Evolutionary conservation across 345 rosid species (phyloP), one percentile per base, ranked within the genome.

Genomic region (Brassica nigra): DNA sequence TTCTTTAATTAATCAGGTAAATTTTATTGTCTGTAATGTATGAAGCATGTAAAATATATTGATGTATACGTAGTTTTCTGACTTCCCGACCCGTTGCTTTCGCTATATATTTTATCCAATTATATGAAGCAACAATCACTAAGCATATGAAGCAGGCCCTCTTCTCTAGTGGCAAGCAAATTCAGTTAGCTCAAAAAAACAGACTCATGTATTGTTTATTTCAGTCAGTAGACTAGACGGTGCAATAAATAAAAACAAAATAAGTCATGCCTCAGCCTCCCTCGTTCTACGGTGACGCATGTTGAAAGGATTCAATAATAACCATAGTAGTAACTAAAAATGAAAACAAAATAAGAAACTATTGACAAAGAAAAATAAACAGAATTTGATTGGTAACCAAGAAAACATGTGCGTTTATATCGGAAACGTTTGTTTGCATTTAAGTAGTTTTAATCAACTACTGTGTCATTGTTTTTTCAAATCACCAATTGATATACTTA

Each of bases 281-380:
- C 75, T 70, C 70, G 69, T 69, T 70, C 80, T 70, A 61, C 70
- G 55, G 75, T 69, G 80, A 70, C 75, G 75, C 75, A 62, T 42
- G 75, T 69, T 69, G 68, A 61, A 67, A 59, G 16, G 57, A 49
- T 49, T 49, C 20, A 63, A 31, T n/a, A 63, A 2, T 12, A 5
- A 15, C 5, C 0, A 31, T 12, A 49, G 2, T 14, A 63, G 5
- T 62, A 62, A 33, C 18, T 31, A 15, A 49, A n/a, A 15, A 33
- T 64, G 68, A 7, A 64, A 33, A 33, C 7, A 63, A 33, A 64
- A 34, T 42, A 42, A 42, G 49, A 49, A 47, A 36, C 29, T 68
- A 29, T 16, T 39, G 20, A 39, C 31, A 58, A 76, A 55, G 55
- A 64, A 49, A 52, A n/a, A 65, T 52, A 64, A 54, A 5, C 57